Evolutionary conservation across 345 rosid species (phyloP).

Genomic region (Fremontodendron californicum): DNA sequence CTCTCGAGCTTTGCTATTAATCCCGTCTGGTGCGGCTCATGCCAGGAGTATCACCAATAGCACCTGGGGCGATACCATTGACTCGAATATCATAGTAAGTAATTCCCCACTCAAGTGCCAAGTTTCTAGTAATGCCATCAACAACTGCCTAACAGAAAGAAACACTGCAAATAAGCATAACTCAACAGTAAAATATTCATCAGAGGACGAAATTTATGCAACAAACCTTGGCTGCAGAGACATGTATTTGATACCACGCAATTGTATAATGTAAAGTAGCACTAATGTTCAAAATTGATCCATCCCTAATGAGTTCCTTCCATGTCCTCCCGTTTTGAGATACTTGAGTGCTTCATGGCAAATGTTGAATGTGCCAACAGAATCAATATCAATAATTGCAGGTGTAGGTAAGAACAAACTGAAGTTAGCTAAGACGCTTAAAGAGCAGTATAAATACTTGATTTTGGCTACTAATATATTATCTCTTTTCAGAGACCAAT

Average conservation of each 20-base stretch:
- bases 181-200: neutral
- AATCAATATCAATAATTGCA: too few species aligned
- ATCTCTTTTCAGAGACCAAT: too few species aligned
- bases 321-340: too few species aligned
- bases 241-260: slow-evolving; percentile 79
- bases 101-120: slow-evolving; percentile 85
- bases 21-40: slow-evolving; percentile 64
- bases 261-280: slow-evolving; percentile 77
- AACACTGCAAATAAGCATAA: neutral
- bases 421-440: too few species aligned
- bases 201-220: neutral
- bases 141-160: slow-evolving; percentile 63
- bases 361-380: too few species aligned
- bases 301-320: too few species aligned
- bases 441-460: too few species aligned
- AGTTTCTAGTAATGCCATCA: slow-evolving; percentile 62
- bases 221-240: slow-evolving; percentile 77
- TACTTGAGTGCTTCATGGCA: too few species aligned
- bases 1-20: slow-evolving; percentile 38
- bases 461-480: too few species aligned
- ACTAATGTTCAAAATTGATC: slow-evolving; percentile 65
- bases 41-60: slow-evolving; percentile 71
- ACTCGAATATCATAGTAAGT: slow-evolving; percentile 57
- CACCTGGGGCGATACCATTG: slow-evolving; percentile 83
- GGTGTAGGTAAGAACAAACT: too few species aligned